Percentiles rank a stretch among this genome's conserved stretches.
Conservation (phyloP, 2,329 filamentous ascomycete genomes). For the Nectriaceae sp. region DNA sequence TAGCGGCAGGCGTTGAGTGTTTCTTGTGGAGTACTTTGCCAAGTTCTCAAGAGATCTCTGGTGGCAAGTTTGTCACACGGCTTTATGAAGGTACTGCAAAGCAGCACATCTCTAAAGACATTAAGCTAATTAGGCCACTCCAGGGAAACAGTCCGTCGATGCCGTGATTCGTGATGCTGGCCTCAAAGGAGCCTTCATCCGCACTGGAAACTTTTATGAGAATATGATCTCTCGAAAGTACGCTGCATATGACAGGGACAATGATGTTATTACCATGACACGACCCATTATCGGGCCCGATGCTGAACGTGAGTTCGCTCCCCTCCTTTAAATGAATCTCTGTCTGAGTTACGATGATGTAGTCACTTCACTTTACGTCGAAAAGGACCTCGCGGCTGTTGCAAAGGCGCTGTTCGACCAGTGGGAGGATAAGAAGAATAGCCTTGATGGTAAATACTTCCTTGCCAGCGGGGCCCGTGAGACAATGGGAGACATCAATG, state of each 20-base stretch:
- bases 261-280: constrained; percentile 15
- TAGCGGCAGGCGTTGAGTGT: constrained; percentile 11
- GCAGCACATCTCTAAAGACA: rapidly evolving
- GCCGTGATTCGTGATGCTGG: constrained; percentile 14
- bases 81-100: constrained; percentile 10
- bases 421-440: constrained; percentile 10
- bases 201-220: constrained; percentile 17
- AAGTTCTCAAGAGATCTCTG: constrained; percentile 14
- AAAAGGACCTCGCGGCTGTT: constrained; percentile 13
- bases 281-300: constrained; percentile 15
- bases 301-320: constrained; percentile 6
- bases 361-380: constrained; percentile 17
- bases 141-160: constrained; percentile 15
- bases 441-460: constrained; percentile 12
- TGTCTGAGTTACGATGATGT: not conserved
- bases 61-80: constrained; percentile 14
- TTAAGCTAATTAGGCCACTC: not conserved
- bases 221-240: constrained; percentile 17
- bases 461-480: constrained; percentile 14
- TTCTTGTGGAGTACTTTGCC: constrained; percentile 16
- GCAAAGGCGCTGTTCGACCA: constrained; percentile 14
- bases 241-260: constrained; percentile 10
- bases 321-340: not conserved
- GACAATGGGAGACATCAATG: constrained; percentile 15
- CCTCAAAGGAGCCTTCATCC: constrained; percentile 12